phyloP scores from a whole-genome alignment of 176 grass and related monocot species.

The Bonia amplexicaulis region DNA sequence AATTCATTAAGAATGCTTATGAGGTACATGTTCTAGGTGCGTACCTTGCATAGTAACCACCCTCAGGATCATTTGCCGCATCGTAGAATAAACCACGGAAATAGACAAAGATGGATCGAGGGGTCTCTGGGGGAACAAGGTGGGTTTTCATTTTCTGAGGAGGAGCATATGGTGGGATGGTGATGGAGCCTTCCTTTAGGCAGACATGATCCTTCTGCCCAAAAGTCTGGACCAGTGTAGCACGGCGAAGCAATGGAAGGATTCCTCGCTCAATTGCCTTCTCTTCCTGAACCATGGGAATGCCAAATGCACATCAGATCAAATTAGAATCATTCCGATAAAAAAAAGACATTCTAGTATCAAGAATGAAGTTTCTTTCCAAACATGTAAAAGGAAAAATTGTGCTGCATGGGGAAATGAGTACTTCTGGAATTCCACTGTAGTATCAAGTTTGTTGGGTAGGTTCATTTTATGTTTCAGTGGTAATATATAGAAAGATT shows the following conservation, averaged over 20 bases:
- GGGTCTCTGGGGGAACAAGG: slow-evolving; percentile 50
- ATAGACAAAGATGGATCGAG: slow-evolving; percentile 65
- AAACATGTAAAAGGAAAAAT: not conserved
- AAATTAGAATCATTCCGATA: not conserved
- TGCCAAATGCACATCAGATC: slow-evolving; percentile 5
- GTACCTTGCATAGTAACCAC: slow-evolving; percentile 69
- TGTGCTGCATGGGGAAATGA: not conserved
- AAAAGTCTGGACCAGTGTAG: slow-evolving; percentile 60
- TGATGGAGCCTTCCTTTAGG: slow-evolving; percentile 62
- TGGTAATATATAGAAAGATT: not conserved
- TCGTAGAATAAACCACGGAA: slow-evolving; percentile 64
- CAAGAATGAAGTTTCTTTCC: not conserved
- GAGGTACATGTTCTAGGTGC: not conserved
- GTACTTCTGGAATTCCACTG: not conserved
- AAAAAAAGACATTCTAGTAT: not conserved
- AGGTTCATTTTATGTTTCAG: not conserved
- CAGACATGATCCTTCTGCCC: slow-evolving; percentile 75
- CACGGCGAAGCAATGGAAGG: slow-evolving; percentile 58
- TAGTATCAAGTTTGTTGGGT: not conserved
- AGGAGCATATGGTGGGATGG: slow-evolving; percentile 69
- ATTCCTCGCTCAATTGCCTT: slow-evolving; percentile 56
- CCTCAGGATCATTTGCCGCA: slow-evolving; percentile 57
- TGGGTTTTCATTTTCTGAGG: slow-evolving; percentile 68
- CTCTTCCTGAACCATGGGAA: slow-evolving; percentile 44
- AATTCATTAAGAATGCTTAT: slow-evolving; percentile 2